A percentile compares a stretch with the other conserved stretches of the same genome.
Conservation (phyloP, 495 filamentous ascomycete genomes). For the Podospora comata region DNA sequence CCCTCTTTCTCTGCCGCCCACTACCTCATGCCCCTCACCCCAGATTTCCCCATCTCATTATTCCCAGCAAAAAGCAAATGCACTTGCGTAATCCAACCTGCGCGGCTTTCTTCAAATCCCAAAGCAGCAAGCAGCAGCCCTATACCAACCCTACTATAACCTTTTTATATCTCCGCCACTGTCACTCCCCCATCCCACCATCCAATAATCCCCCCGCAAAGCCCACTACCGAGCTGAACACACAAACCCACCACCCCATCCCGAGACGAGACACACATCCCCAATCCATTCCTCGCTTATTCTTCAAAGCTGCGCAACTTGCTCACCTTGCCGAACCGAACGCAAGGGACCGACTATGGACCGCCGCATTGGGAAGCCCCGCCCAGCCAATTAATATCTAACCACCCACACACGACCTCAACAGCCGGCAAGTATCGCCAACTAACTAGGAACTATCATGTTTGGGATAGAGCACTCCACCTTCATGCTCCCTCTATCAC, state of each 20-base stretch:
- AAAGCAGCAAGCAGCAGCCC: not conserved
- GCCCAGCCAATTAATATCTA: conserved; percentile 10
- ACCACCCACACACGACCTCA: not conserved
- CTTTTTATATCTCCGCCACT: not conserved
- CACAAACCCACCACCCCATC: not conserved
- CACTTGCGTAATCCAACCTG: no score
- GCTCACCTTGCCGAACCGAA: conserved; percentile 3
- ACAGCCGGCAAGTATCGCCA: not conserved
- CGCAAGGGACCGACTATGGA: not conserved
- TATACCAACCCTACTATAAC: not conserved
- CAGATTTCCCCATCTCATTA: no score
- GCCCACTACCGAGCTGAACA: not conserved
- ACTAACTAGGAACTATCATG: not conserved
- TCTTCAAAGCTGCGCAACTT: not conserved
- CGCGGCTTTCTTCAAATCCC: not conserved
- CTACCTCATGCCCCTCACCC: no score
- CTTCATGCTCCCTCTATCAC: not conserved
- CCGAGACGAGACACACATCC: not conserved
- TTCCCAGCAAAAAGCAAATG: no score
- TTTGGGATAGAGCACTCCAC: not conserved
- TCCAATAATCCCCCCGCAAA: not conserved
- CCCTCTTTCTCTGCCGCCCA: no score
- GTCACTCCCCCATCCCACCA: not conserved
- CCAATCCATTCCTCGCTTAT: not conserved
- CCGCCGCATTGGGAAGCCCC: not conserved